Evolutionary conservation across 352 stramenopile genomes (phyloP), one percentile per base, ranked within the genome.

Genomic region (Globisporangium iwayamae): DNA sequence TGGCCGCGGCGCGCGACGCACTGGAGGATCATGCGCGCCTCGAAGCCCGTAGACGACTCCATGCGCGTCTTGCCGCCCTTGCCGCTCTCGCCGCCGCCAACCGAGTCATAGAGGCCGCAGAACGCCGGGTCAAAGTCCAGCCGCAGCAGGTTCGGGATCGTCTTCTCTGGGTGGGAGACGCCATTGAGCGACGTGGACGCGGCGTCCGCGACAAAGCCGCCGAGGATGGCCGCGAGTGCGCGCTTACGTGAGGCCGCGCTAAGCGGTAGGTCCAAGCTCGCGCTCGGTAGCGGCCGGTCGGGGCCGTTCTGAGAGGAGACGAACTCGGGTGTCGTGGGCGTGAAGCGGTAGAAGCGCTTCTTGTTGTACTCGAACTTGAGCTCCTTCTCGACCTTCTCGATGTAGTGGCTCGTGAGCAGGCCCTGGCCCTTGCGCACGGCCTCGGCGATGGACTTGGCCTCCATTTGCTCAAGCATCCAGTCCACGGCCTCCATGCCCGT

Each of bases 381-480:
- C 63, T 93, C 84, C 64, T 88, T 90, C 60, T 91, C 81, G 34
- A 93, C 84, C 53, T 91, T 91, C 60, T 91, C 81, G 41, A 93
- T 90, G 70, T 88, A 93, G 6, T 73, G 78, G 36, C 77, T 73
- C 11, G 78, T 79, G 51, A 91, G 56, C 59, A 93, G 66, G 9
- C 76, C 79, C 70, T 93, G 81, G 55, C 84, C 84, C 59, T 91
- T 93, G 72, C 82, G 84, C n/a, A 93, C 81, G 38, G 84, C 84
- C 51, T 91, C 82, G 14, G 80, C 80, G 16, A 93, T 82, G 16
- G 80, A 90, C 69, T 89, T 90, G 72, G 82, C 84, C 55, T 93
- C 82, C 82, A 91, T 91, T 58, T 90, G 80, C 72, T 93, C 82
- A 43, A 93, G 80, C 84, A 93, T 93, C 84, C 84, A 93, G 72